Base-by-base conservation (phyloP, 2,329 filamentous ascomycete genomes). In the Phialophora chinensis region DNA sequence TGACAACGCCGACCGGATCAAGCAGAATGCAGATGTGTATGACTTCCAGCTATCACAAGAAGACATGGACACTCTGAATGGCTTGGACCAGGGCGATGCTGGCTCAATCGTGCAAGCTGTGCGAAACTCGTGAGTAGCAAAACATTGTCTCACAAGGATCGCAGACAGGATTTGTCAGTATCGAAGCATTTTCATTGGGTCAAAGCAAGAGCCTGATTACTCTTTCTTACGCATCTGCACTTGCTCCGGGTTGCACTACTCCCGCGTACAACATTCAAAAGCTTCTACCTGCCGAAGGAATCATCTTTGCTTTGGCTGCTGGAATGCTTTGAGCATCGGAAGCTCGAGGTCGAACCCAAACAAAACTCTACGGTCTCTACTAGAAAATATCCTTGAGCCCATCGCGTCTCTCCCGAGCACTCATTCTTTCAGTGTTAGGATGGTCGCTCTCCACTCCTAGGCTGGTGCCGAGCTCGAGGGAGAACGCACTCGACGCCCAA, bases 1-100 rank as follows among this genome's bases (percentile, higher is more conserved):
- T 67, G 89, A 90, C 58, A 90, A 86, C 4, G 84, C 87, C 0
- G 85, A 83, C 33, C 83, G 90, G 12, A 92, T 93, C 69, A 79
- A 82, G 66, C 85, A 88, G 74, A 93, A 93, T 73, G 82, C 83
- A 0, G 79, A 88, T 62, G 81, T 91, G 0, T 90, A 85, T 75
- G 82, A 82, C 62, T 90, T 91, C 74, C 79, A 83, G 35, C 77
- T 91, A 14, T 79, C 78, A 5, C 74, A 78, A 14, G 82, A 85
- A 7, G 88, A 91, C 65, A 87, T 91, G 85, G 73, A 74, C 42
- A 75, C 75, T 33, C 73, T 89, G 57, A 79, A 88, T 75, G 77
- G 71, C 3, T 72, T 87, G 56, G 84, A 87, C 66, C 78, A 84
- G 72, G 83, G 81, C 31, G 75, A 74, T 7, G 77, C 76, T 5